phyloP scores from a whole-genome alignment of 352 stramenopile species.

The Paralagenidium karlingii region DNA sequence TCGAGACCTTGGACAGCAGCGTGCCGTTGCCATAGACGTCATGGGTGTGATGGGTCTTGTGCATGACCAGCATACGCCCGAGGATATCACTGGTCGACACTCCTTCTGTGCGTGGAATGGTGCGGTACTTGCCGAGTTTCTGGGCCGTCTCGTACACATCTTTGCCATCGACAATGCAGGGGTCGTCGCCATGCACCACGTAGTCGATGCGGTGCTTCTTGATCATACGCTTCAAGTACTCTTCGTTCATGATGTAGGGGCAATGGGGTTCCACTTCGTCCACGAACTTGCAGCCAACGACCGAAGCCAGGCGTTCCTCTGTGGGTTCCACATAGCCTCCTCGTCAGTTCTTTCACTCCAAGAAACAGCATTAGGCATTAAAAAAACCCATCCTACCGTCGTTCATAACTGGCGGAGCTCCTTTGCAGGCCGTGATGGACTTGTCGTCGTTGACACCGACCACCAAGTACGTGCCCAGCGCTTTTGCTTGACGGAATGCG shows the following conservation, averaged over 20 bases:
- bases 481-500: conserved; percentile 93
- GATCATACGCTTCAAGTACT: conserved; percentile 97
- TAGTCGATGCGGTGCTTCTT: conserved; percentile 97
- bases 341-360: not conserved
- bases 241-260: conserved; percentile 98
- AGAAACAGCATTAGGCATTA: no score
- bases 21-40: conserved; percentile 67
- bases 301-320: conserved; percentile 92
- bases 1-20: conserved; percentile 56
- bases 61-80: conserved; percentile 95
- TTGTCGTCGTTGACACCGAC: conserved; percentile 98
- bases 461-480: conserved; percentile 95
- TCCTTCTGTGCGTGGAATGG: conserved; percentile 92
- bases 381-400: conserved; percentile 41
- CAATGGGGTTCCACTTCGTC: conserved; percentile 95
- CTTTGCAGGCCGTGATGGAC: conserved; percentile 95
- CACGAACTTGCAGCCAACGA: conserved; percentile 97
- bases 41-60: conserved; percentile 87
- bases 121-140: conserved; percentile 92
- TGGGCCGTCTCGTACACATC: conserved; percentile 97
- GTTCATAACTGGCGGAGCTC: conserved; percentile 91
- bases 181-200: conserved; percentile 98
- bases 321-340: not conserved
- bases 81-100: conserved; percentile 99
- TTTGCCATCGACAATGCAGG: conserved; percentile 97